These are phyloP conservation scores for Leccinum subtestaceum DNA, from an alignment of 768 basidiomycete species.

Conservation along the genomic window DNA sequence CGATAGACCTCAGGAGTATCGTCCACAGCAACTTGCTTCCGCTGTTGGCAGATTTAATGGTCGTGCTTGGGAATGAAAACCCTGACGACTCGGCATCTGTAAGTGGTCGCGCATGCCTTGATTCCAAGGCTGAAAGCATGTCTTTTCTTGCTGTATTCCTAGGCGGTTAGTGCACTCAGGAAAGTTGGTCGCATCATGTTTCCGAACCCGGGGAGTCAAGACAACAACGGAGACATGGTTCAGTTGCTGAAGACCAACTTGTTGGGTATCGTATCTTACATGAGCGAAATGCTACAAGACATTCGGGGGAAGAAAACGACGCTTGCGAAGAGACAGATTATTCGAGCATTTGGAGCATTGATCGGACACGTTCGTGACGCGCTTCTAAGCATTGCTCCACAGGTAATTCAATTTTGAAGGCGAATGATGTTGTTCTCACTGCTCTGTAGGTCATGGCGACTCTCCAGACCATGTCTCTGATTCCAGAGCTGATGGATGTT, in stretches of 20 bases:
- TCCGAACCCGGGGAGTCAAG: constrained; percentile 25
- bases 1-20: constrained; percentile 44
- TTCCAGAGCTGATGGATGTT: constrained; percentile 72
- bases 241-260: constrained; percentile 71
- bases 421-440: constrained; percentile 10
- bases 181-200: constrained; percentile 39
- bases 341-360: constrained; percentile 74
- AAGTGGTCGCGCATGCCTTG: constrained; percentile 35
- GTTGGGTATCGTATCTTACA: constrained; percentile 78
- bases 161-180: constrained; percentile 47
- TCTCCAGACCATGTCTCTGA: constrained; percentile 82
- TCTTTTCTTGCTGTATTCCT: constrained; percentile 34
- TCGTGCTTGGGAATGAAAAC: constrained; percentile 73
- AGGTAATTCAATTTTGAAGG: constrained; percentile 49
- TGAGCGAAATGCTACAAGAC: constrained; percentile 87
- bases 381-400: constrained; percentile 78
- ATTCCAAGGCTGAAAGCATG: constrained; percentile 30
- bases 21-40: constrained; percentile 67
- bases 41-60: constrained; percentile 71
- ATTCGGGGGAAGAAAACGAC: constrained; percentile 72
- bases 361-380: constrained; percentile 66
- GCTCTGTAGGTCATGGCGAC: constrained; percentile 85
- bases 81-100: constrained; percentile 43
- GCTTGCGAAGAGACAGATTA: constrained; percentile 67
- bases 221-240: constrained; percentile 41